phyloP scores from a whole-genome alignment of 768 basidiomycete genomes.

The Pulveroboletus ravenelii region DNA sequence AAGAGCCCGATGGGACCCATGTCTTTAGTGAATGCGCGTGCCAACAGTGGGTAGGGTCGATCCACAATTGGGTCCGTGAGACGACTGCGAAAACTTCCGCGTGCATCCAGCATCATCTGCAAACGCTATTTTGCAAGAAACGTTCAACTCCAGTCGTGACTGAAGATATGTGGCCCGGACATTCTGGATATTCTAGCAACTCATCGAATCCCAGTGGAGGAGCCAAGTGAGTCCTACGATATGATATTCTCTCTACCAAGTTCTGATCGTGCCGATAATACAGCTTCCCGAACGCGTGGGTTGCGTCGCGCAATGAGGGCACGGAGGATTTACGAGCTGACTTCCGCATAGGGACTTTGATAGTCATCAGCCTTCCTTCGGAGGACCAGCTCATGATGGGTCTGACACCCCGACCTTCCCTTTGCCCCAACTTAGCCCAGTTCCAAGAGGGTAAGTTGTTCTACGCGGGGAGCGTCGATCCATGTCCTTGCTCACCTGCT shows the following conservation, averaged over 20 bases:
- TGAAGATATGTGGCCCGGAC: neutral
- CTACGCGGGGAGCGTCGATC: neutral
- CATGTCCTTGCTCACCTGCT: neutral
- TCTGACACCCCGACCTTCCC: neutral
- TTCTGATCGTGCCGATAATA: neutral
- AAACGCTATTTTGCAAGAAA: neutral
- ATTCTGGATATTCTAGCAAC: constrained; percentile 6
- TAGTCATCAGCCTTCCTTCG: neutral
- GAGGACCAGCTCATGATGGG: neutral
- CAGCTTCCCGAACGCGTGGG: constrained; percentile 16
- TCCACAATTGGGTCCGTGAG: too few species aligned
- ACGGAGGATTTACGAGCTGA: neutral
- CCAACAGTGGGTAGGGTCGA: too few species aligned
- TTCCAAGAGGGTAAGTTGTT: constrained; percentile 13
- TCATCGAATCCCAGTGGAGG: neutral
- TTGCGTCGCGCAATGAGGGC: neutral
- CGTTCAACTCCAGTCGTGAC: neutral
- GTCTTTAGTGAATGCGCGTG: too few species aligned
- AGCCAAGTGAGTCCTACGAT: constrained; percentile 11
- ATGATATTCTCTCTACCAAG: neutral
- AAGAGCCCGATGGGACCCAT: too few species aligned
- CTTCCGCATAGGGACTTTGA: neutral
- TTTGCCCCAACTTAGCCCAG: neutral
- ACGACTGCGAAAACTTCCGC: too few species aligned
- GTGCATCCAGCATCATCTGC: too few species aligned